Base-by-base conservation (phyloP, 2,329 filamentous ascomycete species). In the Coniochaeta sp. region DNA sequence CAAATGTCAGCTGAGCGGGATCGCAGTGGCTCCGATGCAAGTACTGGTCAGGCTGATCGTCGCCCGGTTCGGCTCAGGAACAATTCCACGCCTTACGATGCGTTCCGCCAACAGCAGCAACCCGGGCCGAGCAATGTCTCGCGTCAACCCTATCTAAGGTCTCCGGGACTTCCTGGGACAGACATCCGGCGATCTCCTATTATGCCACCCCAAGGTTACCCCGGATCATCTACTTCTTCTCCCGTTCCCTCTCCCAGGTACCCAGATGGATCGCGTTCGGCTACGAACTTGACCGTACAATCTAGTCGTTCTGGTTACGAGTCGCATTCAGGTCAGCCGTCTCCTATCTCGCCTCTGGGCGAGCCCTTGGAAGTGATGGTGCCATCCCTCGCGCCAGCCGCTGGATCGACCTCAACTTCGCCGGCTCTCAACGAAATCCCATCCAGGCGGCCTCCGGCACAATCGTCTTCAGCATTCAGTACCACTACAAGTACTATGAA, bases 11-110 rank as follows among this genome's bases (percentile, higher is more conserved):
- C 72, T 0, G 81, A 83, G 50, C 75, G 81, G 10, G 77, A 84
- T 50, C 74, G 82, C 47, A 85, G 82, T 63, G 81, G 81, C 34
- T 85, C 82, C 0, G 81, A 85, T 24, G 74, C 81, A 3, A 83
- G 81, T 68, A 77, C 71, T n/a, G 74, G 74, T 30, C 66, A 72
- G 55, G 72, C 74, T 24, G 71, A 71, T 32, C 75, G 72, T 60
- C 74, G 76, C n/a, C 75, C 74, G 9, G 68, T 71, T 3, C 72
- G 75, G 28, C 66, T 75, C 10, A 73, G 74, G 47, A 78, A 78
- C 17, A 73, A 71, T 44, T 73, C 72, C 0, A 62, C 68, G 1
- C 67, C 72, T 4, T 70, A 73, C 16, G 76, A 78, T 2, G 74
- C 7, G 3, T n/a, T 30, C 17, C 9, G 28, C n/a, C 54, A 56